Conservation (phyloP, 805 yeast genomes). For the Clavispora asparagi region DNA sequence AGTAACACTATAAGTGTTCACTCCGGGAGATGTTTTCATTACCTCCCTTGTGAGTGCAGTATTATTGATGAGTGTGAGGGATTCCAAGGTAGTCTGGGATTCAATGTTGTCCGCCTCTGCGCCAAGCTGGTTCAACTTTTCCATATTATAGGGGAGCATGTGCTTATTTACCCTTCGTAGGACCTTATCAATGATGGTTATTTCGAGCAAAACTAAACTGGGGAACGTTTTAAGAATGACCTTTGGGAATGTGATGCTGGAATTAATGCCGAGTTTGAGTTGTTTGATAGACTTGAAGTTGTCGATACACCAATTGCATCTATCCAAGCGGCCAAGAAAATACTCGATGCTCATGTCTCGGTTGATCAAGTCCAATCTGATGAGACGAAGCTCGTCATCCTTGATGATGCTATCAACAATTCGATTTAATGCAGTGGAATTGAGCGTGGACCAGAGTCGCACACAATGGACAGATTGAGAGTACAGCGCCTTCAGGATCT, state of each 20-base stretch:
- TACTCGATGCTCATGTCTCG: constrained; percentile 20
- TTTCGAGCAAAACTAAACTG: constrained; percentile 18
- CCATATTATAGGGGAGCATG: constrained; percentile 11
- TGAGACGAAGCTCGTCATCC: constrained; percentile 18
- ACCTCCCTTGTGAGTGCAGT: constrained; percentile 16
- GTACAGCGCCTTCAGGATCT: constrained; percentile 13
- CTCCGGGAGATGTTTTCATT: constrained; percentile 5
- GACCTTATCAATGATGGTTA: constrained; percentile 17
- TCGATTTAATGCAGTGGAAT: constrained; percentile 19
- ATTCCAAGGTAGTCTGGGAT: constrained; percentile 9
- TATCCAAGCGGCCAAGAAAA: constrained; percentile 20
- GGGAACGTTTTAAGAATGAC: constrained; percentile 21
- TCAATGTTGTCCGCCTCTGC: neutral
- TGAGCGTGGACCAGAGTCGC: constrained; percentile 19
- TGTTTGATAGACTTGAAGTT: constrained; percentile 16
- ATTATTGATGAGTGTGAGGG: constrained; percentile 23
- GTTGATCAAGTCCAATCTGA: constrained; percentile 26
- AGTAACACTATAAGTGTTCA: constrained; percentile 18
- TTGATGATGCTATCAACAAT: constrained; percentile 23
- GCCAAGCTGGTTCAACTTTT: constrained; percentile 8
- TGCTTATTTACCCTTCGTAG: constrained; percentile 15
- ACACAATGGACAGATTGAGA: constrained; percentile 16
- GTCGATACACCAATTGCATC: constrained; percentile 21
- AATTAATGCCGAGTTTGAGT: constrained; percentile 24
- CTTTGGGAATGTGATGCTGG: constrained; percentile 16